phyloP scores from a whole-genome alignment of 192 early-diverging fungal species.

The Gonapodya prolifera region DNA sequence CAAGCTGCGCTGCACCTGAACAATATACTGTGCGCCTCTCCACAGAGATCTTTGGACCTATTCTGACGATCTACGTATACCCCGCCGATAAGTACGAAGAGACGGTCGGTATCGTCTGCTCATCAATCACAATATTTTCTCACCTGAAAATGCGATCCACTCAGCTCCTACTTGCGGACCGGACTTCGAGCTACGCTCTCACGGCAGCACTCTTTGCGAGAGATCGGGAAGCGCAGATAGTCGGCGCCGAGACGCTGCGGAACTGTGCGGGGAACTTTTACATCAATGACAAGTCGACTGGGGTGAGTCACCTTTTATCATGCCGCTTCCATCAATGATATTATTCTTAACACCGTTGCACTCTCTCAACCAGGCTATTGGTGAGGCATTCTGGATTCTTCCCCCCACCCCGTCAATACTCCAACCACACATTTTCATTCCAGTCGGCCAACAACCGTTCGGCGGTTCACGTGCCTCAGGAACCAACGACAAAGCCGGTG shows the following conservation, averaged over 20 bases:
- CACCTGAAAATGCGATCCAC: no score
- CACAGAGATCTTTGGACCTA: slow-evolving; percentile 98
- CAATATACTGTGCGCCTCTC: no score
- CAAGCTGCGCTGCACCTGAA: no score
- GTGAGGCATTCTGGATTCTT: no score
- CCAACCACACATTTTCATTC: no score
- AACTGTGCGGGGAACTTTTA: slow-evolving; percentile 96
- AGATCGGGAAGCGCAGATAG: slow-evolving; percentile 65
- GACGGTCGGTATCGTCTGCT: slow-evolving; percentile 22
- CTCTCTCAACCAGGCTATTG: no score
- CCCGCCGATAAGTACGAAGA: slow-evolving; percentile 64
- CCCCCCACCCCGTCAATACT: no score
- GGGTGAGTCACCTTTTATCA: no score
- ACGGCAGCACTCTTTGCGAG: slow-evolving; percentile 85
- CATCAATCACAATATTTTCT: no score
- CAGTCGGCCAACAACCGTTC: slow-evolving; percentile 97
- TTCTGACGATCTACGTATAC: slow-evolving; percentile 86
- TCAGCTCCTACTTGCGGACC: slow-evolving; percentile 54
- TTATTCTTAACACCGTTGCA: slow-evolving; percentile 94
- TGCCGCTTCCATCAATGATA: slow-evolving; percentile 87
- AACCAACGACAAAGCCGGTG: slow-evolving; percentile 99
- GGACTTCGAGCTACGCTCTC: slow-evolving; percentile 75
- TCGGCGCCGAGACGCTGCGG: slow-evolving; percentile 61
- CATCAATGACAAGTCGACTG: slow-evolving; percentile 98
- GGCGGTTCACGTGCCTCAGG: slow-evolving; percentile 87